A percentile compares a stretch with the other conserved stretches of the same genome.
Conservation (phyloP, 208 protist species). For the Acanthamoeba healyi region DNA sequence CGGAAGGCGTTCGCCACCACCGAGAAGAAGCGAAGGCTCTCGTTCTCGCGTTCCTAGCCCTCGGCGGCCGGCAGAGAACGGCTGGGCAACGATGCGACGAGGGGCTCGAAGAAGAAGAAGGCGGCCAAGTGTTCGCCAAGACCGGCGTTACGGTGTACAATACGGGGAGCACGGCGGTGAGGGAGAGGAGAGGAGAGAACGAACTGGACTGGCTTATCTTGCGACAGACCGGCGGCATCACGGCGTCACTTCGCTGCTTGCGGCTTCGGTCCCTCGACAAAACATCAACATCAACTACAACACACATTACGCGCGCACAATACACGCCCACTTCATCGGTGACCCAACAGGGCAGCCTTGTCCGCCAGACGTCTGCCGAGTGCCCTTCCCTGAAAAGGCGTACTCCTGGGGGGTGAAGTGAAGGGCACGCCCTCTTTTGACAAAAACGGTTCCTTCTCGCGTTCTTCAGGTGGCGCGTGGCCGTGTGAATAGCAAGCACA, state of each 20-base stretch:
- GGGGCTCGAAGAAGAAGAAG: background rate
- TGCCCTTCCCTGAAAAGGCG: no score
- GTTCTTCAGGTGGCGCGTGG: no score
- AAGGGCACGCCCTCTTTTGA: no score
- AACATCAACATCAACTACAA: background rate
- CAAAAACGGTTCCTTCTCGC: no score
- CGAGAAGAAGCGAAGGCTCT: conserved; percentile 45
- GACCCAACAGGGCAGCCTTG: no score
- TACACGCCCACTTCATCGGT: background rate
- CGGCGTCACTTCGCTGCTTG: background rate
- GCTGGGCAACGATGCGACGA: background rate
- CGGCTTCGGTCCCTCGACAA: background rate
- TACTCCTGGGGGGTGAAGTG: no score
- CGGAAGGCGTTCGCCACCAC: conserved; percentile 42
- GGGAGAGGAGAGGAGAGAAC: background rate
- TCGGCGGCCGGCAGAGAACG: background rate
- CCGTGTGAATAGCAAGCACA: no score
- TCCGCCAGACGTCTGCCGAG: no score
- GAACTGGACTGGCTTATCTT: background rate
- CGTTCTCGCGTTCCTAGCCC: conserved; percentile 63
- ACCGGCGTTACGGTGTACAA: background rate
- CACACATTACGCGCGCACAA: no score
- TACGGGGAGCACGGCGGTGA: background rate
- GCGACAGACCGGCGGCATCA: background rate
- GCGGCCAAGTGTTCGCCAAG: background rate